A percentile compares a stretch with the other conserved stretches of the same genome.
Evolutionary conservation across 2,329 filamentous ascomycete genomes (phyloP).

Genomic region (Huntiella bhutanensis): DNA sequence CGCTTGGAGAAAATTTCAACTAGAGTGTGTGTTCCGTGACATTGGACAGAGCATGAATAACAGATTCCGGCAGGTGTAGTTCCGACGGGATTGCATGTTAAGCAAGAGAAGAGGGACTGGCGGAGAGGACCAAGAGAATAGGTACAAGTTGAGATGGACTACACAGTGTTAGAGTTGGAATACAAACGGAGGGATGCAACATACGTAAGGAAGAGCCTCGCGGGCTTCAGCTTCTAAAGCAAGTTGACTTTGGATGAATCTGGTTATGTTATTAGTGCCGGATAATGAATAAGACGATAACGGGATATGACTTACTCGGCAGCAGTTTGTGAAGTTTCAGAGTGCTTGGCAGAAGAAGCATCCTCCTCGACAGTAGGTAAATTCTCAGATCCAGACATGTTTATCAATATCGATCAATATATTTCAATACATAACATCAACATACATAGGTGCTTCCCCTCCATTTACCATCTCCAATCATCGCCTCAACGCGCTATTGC

Average conservation of each 20-base stretch:
- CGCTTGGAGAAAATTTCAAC: conserved; percentile 94
- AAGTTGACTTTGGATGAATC: conserved; percentile 77
- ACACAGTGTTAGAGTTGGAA: conserved; percentile 5
- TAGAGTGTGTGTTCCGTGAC: conserved; percentile 83
- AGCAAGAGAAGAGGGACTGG: conserved; percentile 76
- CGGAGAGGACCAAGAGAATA: conserved; percentile 73
- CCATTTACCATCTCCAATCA: too few relatives aligned
- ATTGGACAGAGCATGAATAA: conserved; percentile 92
- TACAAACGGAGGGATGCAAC: conserved; percentile 15
- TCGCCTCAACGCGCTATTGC: too few relatives aligned
- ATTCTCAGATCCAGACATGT: too few relatives aligned
- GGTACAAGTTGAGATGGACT: conserved; percentile 91
- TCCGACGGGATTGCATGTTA: conserved; percentile 60
- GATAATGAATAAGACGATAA: too few relatives aligned
- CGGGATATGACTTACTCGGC: conserved; percentile 36
- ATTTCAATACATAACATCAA: too few relatives aligned
- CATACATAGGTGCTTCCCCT: too few relatives aligned
- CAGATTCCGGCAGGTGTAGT: conserved; percentile 68
- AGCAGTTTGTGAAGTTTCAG: conserved; percentile 51
- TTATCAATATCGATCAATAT: too few relatives aligned
- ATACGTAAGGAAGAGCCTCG: conserved; percentile 80
- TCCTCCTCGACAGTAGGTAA: neutral
- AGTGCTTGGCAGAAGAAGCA: conserved; percentile 20
- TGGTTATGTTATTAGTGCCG: conserved; percentile 17
- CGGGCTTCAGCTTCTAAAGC: conserved; percentile 86